Evolutionary conservation across 495 filamentous ascomycete genomes (phyloP), one percentile per base, ranked within the genome.

Genomic region (Achaetomiella virescens): DNA sequence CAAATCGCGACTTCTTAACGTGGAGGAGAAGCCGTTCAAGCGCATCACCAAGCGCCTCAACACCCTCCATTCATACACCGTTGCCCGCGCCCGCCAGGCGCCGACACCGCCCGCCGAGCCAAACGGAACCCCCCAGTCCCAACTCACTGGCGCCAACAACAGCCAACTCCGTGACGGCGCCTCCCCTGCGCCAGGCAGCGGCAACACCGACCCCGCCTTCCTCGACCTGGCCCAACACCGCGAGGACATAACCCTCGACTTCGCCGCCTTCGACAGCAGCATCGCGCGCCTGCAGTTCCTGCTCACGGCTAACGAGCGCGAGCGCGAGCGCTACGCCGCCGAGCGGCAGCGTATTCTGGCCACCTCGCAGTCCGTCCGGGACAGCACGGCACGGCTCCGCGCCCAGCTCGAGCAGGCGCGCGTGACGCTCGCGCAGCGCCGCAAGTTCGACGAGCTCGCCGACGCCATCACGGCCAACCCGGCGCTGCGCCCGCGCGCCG

Each of bases 11-110:
- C 89, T 96, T 21, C 81, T 97, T 33, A 85, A 84, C 61, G 87
- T 97, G 60, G 93, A 98, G 78, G 87, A 95, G 65, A 90, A 90
- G 49, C 90, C 90, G 3, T 97, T 92, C 81, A 88, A 89, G 69
- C 89, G 92, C 47, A 82, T 98, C 48, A 85, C 87, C 10, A 90
- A 90, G 72, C 84, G 88, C 40, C 81, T 96, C 11, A 74, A 86
- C 24, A 78, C 81, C 29, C 78, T 88, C 6, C 77, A 84, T 47
- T 81, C 84, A 2, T 73, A 88, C 27, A 70, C 81, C 17, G 71
- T 74, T 49, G 72, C 74, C 9, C 75, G 76, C 33, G 72, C 73
- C 29, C 75, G 76, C 18, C 81, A 85, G 27, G 82, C 81, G 2
- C 82, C 81, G 40, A 88, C 86, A 14, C 87, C 89, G 41, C 84